phyloP scores from a whole-genome alignment of 768 basidiomycete genomes.

The Leccinum imitatum region DNA sequence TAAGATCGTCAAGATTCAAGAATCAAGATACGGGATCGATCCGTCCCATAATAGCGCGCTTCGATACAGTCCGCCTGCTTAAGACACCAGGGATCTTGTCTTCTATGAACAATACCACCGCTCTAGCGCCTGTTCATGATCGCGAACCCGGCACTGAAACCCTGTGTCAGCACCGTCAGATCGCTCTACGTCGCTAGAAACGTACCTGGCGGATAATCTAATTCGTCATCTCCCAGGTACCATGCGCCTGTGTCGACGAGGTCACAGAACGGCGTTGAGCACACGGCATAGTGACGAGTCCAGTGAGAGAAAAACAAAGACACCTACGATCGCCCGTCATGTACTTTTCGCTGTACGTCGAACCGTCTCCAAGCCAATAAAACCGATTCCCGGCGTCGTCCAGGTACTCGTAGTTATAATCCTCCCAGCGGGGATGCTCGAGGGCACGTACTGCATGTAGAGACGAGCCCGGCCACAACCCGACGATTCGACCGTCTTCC shows the following conservation, averaged over 20 bases:
- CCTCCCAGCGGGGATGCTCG: slow-evolving; percentile 62
- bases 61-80: too few species aligned
- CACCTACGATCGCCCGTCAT: slow-evolving; percentile 37
- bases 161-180: neutral
- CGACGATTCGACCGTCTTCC: slow-evolving; percentile 53
- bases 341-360: slow-evolving; percentile 51
- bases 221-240: slow-evolving; percentile 15
- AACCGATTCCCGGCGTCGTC: slow-evolving; percentile 48
- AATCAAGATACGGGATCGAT: too few species aligned
- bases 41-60: too few species aligned
- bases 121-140: too few species aligned
- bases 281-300: slow-evolving; percentile 39
- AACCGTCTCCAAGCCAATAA: slow-evolving; percentile 61
- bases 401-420: slow-evolving; percentile 51
- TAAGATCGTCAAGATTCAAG: too few species aligned
- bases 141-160: neutral
- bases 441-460: slow-evolving; percentile 51
- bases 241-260: slow-evolving; percentile 7
- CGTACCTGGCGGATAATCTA: slow-evolving; percentile 18
- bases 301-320: slow-evolving; percentile 31
- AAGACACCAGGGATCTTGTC: too few species aligned
- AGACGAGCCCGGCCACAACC: slow-evolving; percentile 60
- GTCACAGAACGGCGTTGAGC: neutral
- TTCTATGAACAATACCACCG: too few species aligned
- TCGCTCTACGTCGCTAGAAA: neutral